Evolutionary conservation across 768 basidiomycete genomes (phyloP).

Genomic region (Daedalea quercina): DNA sequence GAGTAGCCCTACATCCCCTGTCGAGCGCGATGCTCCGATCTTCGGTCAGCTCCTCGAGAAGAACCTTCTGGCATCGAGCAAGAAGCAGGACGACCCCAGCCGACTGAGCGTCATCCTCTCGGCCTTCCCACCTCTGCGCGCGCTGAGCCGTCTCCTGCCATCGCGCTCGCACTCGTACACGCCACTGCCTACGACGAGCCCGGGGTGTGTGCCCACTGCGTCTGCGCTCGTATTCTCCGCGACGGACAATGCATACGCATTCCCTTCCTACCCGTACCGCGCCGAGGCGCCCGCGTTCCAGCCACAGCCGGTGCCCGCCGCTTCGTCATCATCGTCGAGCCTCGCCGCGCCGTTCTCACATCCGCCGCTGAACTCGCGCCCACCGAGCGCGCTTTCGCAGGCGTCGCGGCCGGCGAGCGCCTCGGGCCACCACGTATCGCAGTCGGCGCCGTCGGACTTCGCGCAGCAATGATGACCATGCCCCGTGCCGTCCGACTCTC

Average conservation of each 20-base stretch:
- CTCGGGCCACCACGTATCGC: slow-evolving; percentile 11
- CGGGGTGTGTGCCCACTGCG: not conserved
- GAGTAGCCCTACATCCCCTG: slow-evolving; percentile 19
- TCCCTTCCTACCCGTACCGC: not conserved
- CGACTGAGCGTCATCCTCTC: not conserved
- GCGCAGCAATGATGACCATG: not conserved
- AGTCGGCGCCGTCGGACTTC: not conserved
- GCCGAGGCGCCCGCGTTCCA: not conserved
- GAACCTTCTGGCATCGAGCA: slow-evolving; percentile 11
- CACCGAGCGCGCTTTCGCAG: slow-evolving; percentile 15
- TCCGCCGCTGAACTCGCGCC: slow-evolving; percentile 8
- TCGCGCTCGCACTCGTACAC: not conserved
- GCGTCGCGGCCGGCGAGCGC: slow-evolving; percentile 17
- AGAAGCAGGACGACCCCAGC: slow-evolving; percentile 13
- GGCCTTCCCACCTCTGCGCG: not conserved
- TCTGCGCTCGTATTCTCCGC: not conserved
- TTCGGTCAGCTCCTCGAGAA: slow-evolving; percentile 18
- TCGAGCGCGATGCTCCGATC: slow-evolving; percentile 19
- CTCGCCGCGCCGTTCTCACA: slow-evolving; percentile 8
- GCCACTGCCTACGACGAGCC: not conserved
- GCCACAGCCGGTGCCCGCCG: not conserved
- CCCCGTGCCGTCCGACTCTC: too few species aligned
- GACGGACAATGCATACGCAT: not conserved
- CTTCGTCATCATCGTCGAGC: slow-evolving; percentile 8
- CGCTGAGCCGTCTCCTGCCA: not conserved